Base-by-base conservation (phyloP, 768 basidiomycete genomes). In the Auricularia cornea region DNA sequence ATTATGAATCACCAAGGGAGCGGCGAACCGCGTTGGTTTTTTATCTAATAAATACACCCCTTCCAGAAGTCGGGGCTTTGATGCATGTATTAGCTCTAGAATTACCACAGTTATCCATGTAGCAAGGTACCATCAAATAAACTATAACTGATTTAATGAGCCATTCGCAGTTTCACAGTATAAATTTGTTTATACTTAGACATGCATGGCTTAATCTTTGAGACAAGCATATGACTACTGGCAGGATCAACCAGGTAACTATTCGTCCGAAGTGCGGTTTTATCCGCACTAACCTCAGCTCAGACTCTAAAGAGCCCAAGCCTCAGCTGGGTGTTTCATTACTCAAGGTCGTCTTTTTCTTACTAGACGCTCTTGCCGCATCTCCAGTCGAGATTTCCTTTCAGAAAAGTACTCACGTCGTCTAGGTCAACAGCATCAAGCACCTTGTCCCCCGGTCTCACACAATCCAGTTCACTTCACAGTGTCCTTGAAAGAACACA, bases 161-260 rank as follows among this genome's bases (percentile, higher is more conserved):
- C n/a, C n/a, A n/a, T n/a, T n/a, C n/a, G n/a, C n/a, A n/a, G n/a
- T n/a, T n/a, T n/a, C n/a, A n/a, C n/a, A n/a, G n/a, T n/a, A n/a
- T n/a, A n/a, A n/a, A n/a, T n/a, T n/a, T n/a, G n/a, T n/a, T n/a
- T n/a, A n/a, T n/a, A n/a, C n/a, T n/a, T n/a, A n/a, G n/a, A n/a
- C n/a, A n/a, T n/a, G n/a, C n/a, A n/a, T n/a, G n/a, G n/a, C n/a
- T n/a, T n/a, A n/a, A n/a, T n/a, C n/a, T n/a, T n/a, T n/a, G n/a
- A n/a, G n/a, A n/a, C n/a, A n/a, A n/a, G n/a, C n/a, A n/a, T n/a
- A n/a, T n/a, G n/a, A n/a, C n/a, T n/a, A n/a, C n/a, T n/a, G n/a
- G n/a, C 84, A 87, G 84, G 83, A 87, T 87, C 85, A 87, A 87
- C 85, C 85, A 86, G 86, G 84, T 86, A 85, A 85, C 84, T 84